Evolutionary conservation across 2,329 filamentous ascomycete genomes (phyloP), one percentile per base, ranked within the genome.

Genomic region (Colletotrichum sp.): DNA sequence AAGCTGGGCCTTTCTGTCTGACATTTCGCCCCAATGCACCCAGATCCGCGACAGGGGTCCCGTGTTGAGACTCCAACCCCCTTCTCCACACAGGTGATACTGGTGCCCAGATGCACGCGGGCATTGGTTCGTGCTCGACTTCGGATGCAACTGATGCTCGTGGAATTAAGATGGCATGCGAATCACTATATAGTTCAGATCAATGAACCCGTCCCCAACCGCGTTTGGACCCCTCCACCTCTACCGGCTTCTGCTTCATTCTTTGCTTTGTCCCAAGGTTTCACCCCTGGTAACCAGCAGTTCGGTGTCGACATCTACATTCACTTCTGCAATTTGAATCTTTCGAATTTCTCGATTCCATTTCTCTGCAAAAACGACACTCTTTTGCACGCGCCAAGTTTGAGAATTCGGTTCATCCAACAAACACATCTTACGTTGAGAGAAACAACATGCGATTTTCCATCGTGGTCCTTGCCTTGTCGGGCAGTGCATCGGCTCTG

Each of bases 11-110:
- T 36, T 32, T 44, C 34, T 30, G 36, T 64, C 71, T 26, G 36
- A 32, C 57, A 44, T 59, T 64, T 30, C 24, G 49, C 52, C 9
- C 59, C 67, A 16, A 39, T 36, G 26, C 34, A 36, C 26, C 24
- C 26, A 21, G 63, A 76, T 76, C 30, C 64, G 63, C 69, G 69
- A 59, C 73, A 72, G 52, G 73, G 73, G 70, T 69, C 26, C 70
- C 64, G 64, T 18, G 64, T 73, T 73, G 73, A 76, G 73, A 76
- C 73, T 69, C 44, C 44, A 57, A 39, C 70, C 64, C 70, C 73
- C 32, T 64, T 72, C 73, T 76, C 73, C 73, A 76, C 73, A 64
- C 36, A 73, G 64, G 18, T 76, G 73, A 76, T 76, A 76, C 73
- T 44, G 52, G 55, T 36, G 73, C 70, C 73, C 73, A 73, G 64